Evolutionary conservation across 1,284 basidiomycete species (phyloP).

Genomic region (Pholiota adiposa): DNA sequence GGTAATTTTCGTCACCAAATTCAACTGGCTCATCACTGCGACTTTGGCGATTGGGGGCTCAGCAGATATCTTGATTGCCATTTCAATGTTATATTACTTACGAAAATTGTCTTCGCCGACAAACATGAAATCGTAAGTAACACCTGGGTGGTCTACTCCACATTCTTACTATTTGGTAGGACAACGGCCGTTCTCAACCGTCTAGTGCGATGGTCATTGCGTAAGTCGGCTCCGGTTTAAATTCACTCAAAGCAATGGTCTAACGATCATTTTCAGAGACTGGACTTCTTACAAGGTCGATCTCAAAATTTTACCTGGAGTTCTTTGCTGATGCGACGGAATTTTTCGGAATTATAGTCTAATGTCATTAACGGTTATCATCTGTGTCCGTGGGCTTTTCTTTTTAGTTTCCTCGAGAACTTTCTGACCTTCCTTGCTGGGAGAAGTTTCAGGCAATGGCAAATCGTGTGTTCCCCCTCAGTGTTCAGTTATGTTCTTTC

Average conservation of each 20-base stretch:
- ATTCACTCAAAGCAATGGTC: no score
- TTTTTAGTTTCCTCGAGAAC: neutral
- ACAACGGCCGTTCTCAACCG: slow-evolving; percentile 21
- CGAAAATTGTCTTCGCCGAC: slow-evolving; percentile 15
- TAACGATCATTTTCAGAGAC: no score
- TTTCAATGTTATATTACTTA: slow-evolving; percentile 28
- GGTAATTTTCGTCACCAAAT: slow-evolving; percentile 18
- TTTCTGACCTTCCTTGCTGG: neutral
- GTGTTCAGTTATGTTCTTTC: neutral
- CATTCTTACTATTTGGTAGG: neutral
- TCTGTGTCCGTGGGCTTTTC: slow-evolving; percentile 10
- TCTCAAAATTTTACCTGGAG: neutral
- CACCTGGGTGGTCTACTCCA: neutral
- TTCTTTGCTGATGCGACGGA: neutral
- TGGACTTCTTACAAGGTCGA: slow-evolving; percentile 19
- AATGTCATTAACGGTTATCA: slow-evolving; percentile 20
- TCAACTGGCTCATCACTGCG: slow-evolving; percentile 30
- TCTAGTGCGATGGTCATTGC: slow-evolving; percentile 17
- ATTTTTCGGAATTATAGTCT: slow-evolving; percentile 2
- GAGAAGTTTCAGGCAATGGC: slow-evolving; percentile 19
- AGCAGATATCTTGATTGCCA: slow-evolving; percentile 31
- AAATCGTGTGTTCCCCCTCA: no score
- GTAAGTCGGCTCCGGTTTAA: neutral
- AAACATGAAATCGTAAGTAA: slow-evolving; percentile 17
- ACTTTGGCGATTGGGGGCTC: slow-evolving; percentile 28